Evolutionary conservation across 2,329 filamentous ascomycete genomes (phyloP), one percentile per base, ranked within the genome.

Genomic region (Penicillium griseofulvum): DNA sequence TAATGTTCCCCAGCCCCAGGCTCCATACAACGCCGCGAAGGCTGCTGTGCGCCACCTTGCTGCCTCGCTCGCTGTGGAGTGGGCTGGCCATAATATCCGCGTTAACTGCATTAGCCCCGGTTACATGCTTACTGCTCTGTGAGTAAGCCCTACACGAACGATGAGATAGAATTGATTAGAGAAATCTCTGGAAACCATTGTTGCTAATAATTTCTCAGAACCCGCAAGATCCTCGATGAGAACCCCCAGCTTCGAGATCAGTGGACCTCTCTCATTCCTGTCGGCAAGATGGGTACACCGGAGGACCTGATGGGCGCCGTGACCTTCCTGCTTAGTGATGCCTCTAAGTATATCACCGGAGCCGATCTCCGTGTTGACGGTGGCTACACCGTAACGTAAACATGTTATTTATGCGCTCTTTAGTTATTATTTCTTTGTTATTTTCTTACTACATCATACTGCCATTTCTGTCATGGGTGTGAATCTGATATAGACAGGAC

Each of bases 71-170:
- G 92, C 92, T 34, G 92, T 97, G 48, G 94, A 97, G 75, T 97
- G 94, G 93, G 91, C 93, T 0, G 82, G 87, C 64, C 85, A 87
- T 36, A 87, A 87, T 63, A 96, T 97, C 69, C 85, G 93, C 34
- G 93, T 97, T 64, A 97, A 97, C 79, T 94, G 90, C 75, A 94
- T 97, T 72, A 91, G 88, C 29, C 93, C 93, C 0, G 93, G 94
- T 42, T 97, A 97, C 76, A 97, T 97, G 93, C 79, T 96, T 63
- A 97, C 93, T 16, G 89, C 91, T 55, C 78, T 97, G 89, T 93
- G 81, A 84, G 88, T 56, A n/a, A 24, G 22, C 8, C 16, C 11
- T 24, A 8, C 9, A 6, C 17, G 8, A 2, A 31, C 10, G 9
- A 24, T 11, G 24, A 12, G 26, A 43, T 16, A 2, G 6, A 43